These are phyloP conservation scores for Colletotrichum lini DNA, from an alignment of 2,329 filamentous ascomycete species.

Conservation along the genomic window DNA sequence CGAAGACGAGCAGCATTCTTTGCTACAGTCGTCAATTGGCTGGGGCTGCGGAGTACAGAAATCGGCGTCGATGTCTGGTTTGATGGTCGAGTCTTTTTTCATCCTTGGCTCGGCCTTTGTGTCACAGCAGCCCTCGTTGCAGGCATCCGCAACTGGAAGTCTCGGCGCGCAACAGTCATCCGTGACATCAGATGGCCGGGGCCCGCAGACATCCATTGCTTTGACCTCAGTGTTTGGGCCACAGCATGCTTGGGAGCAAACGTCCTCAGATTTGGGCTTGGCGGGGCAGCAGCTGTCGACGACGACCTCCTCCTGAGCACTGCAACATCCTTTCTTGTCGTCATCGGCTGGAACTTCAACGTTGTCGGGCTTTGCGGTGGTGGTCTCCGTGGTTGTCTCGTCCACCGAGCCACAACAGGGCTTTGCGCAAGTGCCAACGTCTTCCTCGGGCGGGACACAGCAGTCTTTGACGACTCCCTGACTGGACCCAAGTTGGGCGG, in stretches of 20 bases:
- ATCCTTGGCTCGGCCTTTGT: neutral
- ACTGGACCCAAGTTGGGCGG: no score
- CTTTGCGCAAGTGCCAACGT: neutral
- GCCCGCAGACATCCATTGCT: neutral
- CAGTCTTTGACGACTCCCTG: neutral
- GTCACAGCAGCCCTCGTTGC: neutral
- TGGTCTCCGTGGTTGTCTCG: neutral
- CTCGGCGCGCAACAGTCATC: conserved; percentile 3
- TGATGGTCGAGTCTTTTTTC: neutral
- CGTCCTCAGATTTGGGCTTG: neutral
- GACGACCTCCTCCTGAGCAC: neutral
- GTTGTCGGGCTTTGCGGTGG: neutral
- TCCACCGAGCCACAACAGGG: neutral
- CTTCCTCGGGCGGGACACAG: neutral
- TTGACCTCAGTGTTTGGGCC: neutral
- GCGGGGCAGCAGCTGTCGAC: neutral
- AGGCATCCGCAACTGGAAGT: neutral
- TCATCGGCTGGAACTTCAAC: neutral
- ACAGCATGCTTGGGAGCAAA: neutral
- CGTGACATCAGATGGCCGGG: neutral
- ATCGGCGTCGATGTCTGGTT: neutral
- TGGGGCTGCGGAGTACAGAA: neutral
- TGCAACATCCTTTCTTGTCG: neutral
- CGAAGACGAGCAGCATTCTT: conserved; percentile 24
- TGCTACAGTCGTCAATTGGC: conserved; percentile 12